phyloP scores from a whole-genome alignment of 1,139 yeast genomes.

The Yarrowia galli region DNA sequence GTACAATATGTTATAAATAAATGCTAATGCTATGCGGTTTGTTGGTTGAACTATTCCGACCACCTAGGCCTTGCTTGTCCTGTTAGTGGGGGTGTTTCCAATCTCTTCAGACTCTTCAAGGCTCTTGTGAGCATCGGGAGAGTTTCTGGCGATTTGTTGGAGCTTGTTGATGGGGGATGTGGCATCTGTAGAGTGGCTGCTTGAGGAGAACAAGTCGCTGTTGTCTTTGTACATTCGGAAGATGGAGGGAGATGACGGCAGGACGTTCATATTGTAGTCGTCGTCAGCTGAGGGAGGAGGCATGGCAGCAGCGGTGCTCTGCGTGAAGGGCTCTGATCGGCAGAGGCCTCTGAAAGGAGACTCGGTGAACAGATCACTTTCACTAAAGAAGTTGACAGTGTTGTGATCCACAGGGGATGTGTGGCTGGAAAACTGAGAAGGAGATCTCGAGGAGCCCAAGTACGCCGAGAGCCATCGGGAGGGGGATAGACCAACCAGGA shows the following conservation, averaged over 20 bases:
- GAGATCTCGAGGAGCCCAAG: slow-evolving; percentile 30
- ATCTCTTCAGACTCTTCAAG: slow-evolving; percentile 37
- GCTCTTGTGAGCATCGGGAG: slow-evolving; percentile 30
- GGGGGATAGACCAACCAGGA: slow-evolving; percentile 25
- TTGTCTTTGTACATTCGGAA: slow-evolving; percentile 36
- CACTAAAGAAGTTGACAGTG: slow-evolving; percentile 32
- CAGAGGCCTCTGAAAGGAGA: slow-evolving; percentile 24
- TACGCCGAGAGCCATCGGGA: slow-evolving; percentile 32
- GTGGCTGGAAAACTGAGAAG: slow-evolving; percentile 12
- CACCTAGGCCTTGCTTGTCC: slow-evolving; percentile 14
- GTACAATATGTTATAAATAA: slow-evolving; percentile 21
- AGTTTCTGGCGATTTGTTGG: slow-evolving; percentile 19
- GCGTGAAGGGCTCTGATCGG: slow-evolving; percentile 21
- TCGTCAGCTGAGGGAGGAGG: slow-evolving; percentile 36
- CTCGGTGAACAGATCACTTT: slow-evolving; percentile 29
- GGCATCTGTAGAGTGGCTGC: slow-evolving; percentile 29
- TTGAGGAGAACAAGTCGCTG: slow-evolving; percentile 34
- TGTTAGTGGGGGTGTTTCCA: slow-evolving; percentile 16
- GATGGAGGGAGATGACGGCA: slow-evolving; percentile 36
- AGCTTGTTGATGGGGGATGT: slow-evolving; percentile 38
- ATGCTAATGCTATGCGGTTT: slow-evolving; percentile 28
- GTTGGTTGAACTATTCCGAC: neutral
- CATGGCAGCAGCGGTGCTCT: slow-evolving; percentile 2
- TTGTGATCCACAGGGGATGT: slow-evolving; percentile 20
- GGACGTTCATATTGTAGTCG: slow-evolving; percentile 26